These are phyloP conservation scores for Elongisporangium senticosum DNA, from an alignment of 352 stramenopile species.

Conservation along the genomic window DNA sequence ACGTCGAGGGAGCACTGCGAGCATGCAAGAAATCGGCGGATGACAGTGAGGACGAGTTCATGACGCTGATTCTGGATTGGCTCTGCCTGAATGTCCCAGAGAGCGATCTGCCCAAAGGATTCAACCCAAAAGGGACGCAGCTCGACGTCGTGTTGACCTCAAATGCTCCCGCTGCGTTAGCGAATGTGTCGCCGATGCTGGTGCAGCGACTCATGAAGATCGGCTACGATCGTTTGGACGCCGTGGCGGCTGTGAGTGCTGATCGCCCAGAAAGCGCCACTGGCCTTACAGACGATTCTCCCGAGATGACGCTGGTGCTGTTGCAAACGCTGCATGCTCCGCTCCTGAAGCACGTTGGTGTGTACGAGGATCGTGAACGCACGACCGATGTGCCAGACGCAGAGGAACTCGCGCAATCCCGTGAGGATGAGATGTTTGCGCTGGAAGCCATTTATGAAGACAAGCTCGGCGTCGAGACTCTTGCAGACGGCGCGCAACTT, in stretches of 20 bases:
- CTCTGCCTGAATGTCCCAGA: constrained; percentile 77
- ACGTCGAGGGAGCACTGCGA: constrained; percentile 47
- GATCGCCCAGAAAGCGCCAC: constrained; percentile 19
- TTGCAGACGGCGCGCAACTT: constrained; percentile 23
- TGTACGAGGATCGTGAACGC: constrained; percentile 10
- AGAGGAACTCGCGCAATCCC: constrained; percentile 44
- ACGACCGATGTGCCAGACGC: constrained; percentile 8
- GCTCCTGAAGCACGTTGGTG: constrained; percentile 33
- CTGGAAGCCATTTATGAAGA: constrained; percentile 84
- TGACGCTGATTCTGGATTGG: constrained; percentile 65
- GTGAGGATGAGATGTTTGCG: constrained; percentile 72
- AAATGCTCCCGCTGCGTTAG: constrained; percentile 8
- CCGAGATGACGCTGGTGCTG: constrained; percentile 28
- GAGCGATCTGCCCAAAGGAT: constrained; percentile 69
- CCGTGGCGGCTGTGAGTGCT: constrained; percentile 36
- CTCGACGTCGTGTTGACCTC: constrained; percentile 69
- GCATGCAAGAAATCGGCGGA: constrained; percentile 14
- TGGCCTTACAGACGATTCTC: constrained; percentile 21
- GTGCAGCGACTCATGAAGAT: constrained; percentile 76
- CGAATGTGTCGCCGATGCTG: constrained; percentile 28
- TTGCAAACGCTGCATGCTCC: constrained; percentile 34
- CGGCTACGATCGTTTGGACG: constrained; percentile 61
- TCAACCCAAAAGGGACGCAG: constrained; percentile 87
- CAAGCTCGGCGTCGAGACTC: constrained; percentile 27
- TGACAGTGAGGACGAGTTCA: constrained; percentile 25